phyloP scores from a whole-genome alignment of 169 alveolate genomes.

The Plasmodium gonderi region DNA sequence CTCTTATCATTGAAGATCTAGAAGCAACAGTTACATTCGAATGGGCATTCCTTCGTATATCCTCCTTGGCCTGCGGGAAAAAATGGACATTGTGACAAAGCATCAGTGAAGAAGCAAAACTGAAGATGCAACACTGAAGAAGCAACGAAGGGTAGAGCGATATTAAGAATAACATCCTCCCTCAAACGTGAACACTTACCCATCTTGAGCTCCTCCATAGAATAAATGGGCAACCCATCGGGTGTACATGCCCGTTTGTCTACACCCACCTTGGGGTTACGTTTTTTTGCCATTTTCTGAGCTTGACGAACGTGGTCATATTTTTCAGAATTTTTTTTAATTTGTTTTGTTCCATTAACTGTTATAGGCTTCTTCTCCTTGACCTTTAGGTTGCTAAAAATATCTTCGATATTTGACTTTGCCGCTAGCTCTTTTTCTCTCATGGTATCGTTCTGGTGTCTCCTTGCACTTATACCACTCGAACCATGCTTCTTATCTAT shows the following conservation, averaged over 20 bases:
- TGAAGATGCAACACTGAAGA: not conserved
- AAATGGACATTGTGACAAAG: not conserved
- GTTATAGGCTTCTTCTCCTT: constrained; percentile 17
- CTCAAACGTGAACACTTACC: constrained; percentile 43
- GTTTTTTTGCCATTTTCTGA: not conserved
- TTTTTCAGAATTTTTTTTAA: constrained; percentile 23
- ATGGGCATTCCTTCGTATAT: constrained; percentile 83
- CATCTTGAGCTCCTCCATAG: constrained; percentile 84
- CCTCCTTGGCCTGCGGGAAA: constrained; percentile 82
- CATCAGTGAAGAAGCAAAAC: not conserved
- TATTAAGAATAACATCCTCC: not conserved
- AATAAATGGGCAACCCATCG: constrained; percentile 83
- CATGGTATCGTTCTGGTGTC: constrained; percentile 32
- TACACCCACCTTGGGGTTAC: not conserved
- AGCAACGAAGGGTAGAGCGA: not conserved
- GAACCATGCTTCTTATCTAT: not conserved
- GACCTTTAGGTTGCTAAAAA: constrained; percentile 42
- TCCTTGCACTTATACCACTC: constrained; percentile 22
- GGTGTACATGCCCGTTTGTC: constrained; percentile 72
- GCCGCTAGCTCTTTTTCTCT: constrained; percentile 32
- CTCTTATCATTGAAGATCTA: constrained; percentile 11
- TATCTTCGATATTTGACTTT: constrained; percentile 40
- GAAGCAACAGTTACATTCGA: constrained; percentile 84
- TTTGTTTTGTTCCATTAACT: not conserved
- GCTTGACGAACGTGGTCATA: not conserved